Percentiles rank a stretch among this genome's conserved stretches.
phyloP scores from a whole-genome alignment of 331 rosid genomes.

The Spiraea crenata region DNA sequence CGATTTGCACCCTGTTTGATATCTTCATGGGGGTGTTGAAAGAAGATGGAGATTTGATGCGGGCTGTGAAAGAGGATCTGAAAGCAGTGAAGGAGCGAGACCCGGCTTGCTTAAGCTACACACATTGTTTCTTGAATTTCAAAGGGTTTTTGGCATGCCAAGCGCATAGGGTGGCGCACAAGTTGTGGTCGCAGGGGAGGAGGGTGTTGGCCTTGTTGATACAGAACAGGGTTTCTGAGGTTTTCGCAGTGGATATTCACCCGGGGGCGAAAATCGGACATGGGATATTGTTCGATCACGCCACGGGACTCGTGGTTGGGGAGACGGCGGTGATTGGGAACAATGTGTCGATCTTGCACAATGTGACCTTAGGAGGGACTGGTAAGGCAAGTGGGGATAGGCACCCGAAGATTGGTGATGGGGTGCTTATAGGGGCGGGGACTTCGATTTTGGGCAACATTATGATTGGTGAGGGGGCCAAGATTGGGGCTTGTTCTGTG shows the following conservation, averaged over 20 bases:
- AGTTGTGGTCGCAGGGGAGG: conserved; percentile 60
- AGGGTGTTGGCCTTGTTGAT: conserved; percentile 56
- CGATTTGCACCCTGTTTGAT: conserved; percentile 48
- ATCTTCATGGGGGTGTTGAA: conserved; percentile 44
- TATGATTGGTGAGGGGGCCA: conserved; percentile 70
- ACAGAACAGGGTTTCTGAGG: conserved; percentile 76
- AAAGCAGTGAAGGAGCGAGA: conserved; percentile 74
- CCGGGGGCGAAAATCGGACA: conserved; percentile 86
- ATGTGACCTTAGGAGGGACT: conserved; percentile 73
- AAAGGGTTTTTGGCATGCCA: conserved; percentile 84
- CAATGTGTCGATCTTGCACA: conserved; percentile 75
- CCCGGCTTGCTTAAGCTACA: conserved; percentile 86
- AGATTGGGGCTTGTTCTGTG: conserved; percentile 85
- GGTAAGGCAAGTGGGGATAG: conserved; percentile 78
- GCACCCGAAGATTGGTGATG: conserved; percentile 90
- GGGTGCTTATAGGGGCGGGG: conserved; percentile 87
- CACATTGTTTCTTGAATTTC: conserved; percentile 72
- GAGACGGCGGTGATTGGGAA: conserved; percentile 89
- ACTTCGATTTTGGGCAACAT: conserved; percentile 77
- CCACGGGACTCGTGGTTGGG: conserved; percentile 80
- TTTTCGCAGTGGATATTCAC: conserved; percentile 74
- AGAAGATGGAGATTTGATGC: conserved; percentile 39
- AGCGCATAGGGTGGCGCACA: conserved; percentile 74
- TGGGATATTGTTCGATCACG: conserved; percentile 82
- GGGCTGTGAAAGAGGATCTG: conserved; percentile 45